A percentile compares a stretch with the other conserved stretches of the same genome.
Conservation (phyloP, 768 basidiomycete genomes). For the Macrolepiota albuminosa region DNA sequence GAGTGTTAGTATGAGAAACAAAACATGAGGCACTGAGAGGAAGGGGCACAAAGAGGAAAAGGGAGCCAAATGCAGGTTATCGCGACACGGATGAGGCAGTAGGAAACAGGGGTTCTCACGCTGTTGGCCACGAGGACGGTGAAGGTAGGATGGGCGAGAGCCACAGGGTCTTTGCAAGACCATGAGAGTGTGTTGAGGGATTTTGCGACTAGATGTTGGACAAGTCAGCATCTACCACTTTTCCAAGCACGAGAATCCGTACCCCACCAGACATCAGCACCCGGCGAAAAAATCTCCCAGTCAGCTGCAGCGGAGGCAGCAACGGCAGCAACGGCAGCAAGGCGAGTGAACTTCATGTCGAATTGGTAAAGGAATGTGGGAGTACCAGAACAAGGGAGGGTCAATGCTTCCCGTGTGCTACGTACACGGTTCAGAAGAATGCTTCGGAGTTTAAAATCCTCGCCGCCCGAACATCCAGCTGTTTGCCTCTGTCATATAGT, state of each 20-base stretch:
- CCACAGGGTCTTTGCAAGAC: constrained; percentile 43
- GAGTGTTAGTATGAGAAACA: background rate
- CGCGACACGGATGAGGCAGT: background rate
- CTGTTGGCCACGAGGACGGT: constrained; percentile 49
- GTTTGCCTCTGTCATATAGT: no score
- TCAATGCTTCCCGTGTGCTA: background rate
- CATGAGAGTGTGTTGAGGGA: constrained; percentile 56
- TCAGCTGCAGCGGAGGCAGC: constrained; percentile 33
- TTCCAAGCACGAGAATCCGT: constrained; percentile 18
- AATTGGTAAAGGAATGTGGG: constrained; percentile 12
- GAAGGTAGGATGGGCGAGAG: constrained; percentile 27
- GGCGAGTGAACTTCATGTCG: constrained; percentile 19
- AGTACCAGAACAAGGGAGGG: background rate
- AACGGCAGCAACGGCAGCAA: constrained; percentile 33
- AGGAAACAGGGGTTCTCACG: constrained; percentile 6
- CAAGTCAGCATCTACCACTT: background rate
- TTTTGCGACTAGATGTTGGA: constrained; percentile 41
- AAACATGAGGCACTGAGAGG: background rate
- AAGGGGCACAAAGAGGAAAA: no score
- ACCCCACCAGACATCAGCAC: constrained; percentile 58
- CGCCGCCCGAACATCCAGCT: background rate
- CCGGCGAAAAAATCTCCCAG: constrained; percentile 42
- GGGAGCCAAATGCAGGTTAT: background rate
- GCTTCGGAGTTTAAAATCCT: constrained; percentile 2
- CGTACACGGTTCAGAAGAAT: background rate